Conservation (phyloP, 2,329 filamentous ascomycete species). For the Beauveria rudraprayagi region DNA sequence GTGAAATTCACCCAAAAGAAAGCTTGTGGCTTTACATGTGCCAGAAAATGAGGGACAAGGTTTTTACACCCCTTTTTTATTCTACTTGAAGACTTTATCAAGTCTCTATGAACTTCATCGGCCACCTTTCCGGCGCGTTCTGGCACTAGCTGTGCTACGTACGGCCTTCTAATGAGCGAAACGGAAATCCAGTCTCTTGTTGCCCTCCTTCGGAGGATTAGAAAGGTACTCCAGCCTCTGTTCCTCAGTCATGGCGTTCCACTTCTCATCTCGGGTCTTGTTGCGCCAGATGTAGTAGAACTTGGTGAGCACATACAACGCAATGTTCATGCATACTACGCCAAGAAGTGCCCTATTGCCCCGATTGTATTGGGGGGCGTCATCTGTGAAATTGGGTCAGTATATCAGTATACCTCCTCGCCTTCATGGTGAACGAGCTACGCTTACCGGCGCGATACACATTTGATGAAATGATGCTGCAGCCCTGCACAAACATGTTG, state of each 20-base stretch:
- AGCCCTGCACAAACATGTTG: conserved; percentile 35
- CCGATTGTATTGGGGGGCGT: conserved; percentile 24
- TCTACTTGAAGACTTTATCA: neutral
- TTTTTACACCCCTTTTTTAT: too few relatives aligned
- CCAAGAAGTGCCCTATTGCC: conserved; percentile 45
- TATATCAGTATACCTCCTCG: neutral
- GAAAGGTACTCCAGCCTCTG: conserved; percentile 25
- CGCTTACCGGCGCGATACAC: conserved; percentile 16
- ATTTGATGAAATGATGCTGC: conserved; percentile 25
- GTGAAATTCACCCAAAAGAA: too few relatives aligned
- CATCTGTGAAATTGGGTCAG: conserved; percentile 14
- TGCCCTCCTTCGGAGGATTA: conserved; percentile 36
- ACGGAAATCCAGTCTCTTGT: conserved; percentile 35
- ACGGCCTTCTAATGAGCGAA: conserved; percentile 24
- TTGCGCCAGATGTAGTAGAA: conserved; percentile 45
- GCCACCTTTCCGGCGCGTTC: neutral
- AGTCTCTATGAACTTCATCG: neutral
- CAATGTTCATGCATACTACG: conserved; percentile 39
- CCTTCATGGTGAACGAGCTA: conserved; percentile 18
- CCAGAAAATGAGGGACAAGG: too few relatives aligned
- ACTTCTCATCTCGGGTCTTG: conserved; percentile 32
- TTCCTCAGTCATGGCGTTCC: conserved; percentile 39
- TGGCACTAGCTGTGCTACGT: too few relatives aligned
- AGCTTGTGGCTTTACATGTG: too few relatives aligned
- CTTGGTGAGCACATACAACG: conserved; percentile 40